phyloP scores from a whole-genome alignment of 2,329 filamentous ascomycete species.

The Scolecobasidium constrictum region DNA sequence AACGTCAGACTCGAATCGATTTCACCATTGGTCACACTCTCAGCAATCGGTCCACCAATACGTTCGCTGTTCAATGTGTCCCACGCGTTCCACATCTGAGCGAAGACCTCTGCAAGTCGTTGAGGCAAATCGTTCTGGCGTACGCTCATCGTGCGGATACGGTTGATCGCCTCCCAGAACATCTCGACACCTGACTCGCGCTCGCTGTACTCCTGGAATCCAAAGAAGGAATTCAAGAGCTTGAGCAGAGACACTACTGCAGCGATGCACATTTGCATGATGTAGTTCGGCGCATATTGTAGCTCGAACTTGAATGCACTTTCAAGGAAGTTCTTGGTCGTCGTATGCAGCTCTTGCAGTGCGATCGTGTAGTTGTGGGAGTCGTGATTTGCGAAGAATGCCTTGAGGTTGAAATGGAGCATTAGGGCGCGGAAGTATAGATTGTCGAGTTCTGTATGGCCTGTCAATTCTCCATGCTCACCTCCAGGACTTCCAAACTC shows the following conservation, averaged over 20 bases:
- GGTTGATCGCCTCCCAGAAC: conserved; percentile 60
- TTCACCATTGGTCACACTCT: conserved; percentile 4
- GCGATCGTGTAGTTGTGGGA: conserved; percentile 64
- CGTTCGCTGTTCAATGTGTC: conserved; percentile 3
- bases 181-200: conserved; percentile 55
- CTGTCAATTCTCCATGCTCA: background rate
- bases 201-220: conserved; percentile 51
- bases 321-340: conserved; percentile 59
- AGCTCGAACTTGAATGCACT: conserved; percentile 38
- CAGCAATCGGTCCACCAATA: conserved; percentile 1
- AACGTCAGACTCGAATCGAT: conserved; percentile 64
- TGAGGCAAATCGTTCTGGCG: conserved; percentile 70
- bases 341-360: conserved; percentile 64
- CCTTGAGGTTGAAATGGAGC: conserved; percentile 65
- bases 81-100: conserved; percentile 66
- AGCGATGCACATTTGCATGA: conserved; percentile 78
- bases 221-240: conserved; percentile 64
- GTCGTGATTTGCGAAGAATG: conserved; percentile 69
- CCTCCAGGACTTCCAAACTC: background rate
- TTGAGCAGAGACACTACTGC: conserved; percentile 69
- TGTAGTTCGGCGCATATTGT: conserved; percentile 61
- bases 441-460: conserved; percentile 20
- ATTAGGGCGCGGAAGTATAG: conserved; percentile 63
- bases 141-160: conserved; percentile 62
- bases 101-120: conserved; percentile 73